Evolutionary conservation across 1,284 basidiomycete genomes (phyloP).

Genomic region (Bjerkandera adusta): DNA sequence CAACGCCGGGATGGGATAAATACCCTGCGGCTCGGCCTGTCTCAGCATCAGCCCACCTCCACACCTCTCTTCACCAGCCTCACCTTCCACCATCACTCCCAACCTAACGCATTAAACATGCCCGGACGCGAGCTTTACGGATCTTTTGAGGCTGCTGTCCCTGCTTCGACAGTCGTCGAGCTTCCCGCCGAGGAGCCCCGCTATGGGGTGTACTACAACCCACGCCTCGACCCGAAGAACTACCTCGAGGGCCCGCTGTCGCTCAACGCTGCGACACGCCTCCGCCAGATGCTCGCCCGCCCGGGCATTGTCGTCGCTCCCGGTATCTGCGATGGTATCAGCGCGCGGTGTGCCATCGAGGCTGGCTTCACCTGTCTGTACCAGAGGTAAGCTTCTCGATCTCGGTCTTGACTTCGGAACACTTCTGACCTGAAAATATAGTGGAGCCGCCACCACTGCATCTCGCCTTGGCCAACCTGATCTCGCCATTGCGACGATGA

Average conservation of each 20-base stretch:
- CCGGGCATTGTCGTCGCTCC: conserved; percentile 78
- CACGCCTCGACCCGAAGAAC: conserved; percentile 66
- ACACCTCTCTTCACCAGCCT: no score
- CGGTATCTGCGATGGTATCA: conserved; percentile 81
- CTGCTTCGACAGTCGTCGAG: no score
- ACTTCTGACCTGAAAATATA: no score
- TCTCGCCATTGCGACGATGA: conserved; percentile 77
- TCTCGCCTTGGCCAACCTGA: conserved; percentile 77
- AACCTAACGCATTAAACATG: no score
- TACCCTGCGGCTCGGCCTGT: no score
- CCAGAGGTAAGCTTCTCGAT: conserved; percentile 56
- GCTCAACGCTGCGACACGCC: conserved; percentile 64
- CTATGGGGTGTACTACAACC: conserved; percentile 44
- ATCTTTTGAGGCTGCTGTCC: conserved; percentile 23
- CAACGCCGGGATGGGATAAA: no score
- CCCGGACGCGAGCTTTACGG: conserved; percentile 43
- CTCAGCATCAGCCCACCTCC: no score
- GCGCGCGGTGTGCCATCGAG: conserved; percentile 74
- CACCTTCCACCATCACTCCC: no score
- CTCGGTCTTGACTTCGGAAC: no score
- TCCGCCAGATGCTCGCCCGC: conserved; percentile 73
- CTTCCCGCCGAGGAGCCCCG: no score
- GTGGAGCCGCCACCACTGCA: conserved; percentile 76
- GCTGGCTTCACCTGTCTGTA: conserved; percentile 76
- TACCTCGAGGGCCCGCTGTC: conserved; percentile 69